These are phyloP conservation scores for Dioscorea zingiberensis DNA, from an alignment of 106 monocot species.

Conservation along the genomic window DNA sequence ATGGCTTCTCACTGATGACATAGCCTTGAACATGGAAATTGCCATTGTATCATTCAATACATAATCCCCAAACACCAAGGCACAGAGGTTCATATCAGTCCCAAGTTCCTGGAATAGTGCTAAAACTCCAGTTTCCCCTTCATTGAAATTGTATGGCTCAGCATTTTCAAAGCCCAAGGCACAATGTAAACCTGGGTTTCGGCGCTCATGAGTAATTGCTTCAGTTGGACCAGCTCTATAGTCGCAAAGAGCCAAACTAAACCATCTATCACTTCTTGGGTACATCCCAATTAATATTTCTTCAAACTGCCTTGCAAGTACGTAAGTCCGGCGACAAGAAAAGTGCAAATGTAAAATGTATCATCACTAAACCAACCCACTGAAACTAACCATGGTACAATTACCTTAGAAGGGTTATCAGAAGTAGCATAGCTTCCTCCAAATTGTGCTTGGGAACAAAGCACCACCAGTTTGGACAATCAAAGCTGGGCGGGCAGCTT, in stretches of 20 bases:
- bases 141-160: conserved; percentile 61
- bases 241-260: conserved; percentile 74
- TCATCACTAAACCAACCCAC: conserved; percentile 88
- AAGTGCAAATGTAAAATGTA: conserved; percentile 88
- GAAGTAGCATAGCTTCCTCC: conserved; percentile 83
- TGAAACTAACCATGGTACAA: conserved; percentile 63
- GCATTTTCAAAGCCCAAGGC: conserved; percentile 74
- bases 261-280: conserved; percentile 77
- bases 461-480: conserved; percentile 72
- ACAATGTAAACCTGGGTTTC: conserved; percentile 60
- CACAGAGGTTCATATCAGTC: too few relatives aligned
- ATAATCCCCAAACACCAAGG: too few relatives aligned
- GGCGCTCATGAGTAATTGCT: conserved; percentile 43
- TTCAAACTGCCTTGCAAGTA: conserved; percentile 68
- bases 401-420: conserved; percentile 79
- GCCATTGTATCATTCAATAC: too few relatives aligned
- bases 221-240: conserved; percentile 42
- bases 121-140: too few relatives aligned
- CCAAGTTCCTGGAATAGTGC: too few relatives aligned
- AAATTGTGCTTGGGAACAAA: conserved; percentile 81
- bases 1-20: too few relatives aligned
- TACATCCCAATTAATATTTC: conserved; percentile 77
- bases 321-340: conserved; percentile 55
- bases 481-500: conserved; percentile 57
- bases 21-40: too few relatives aligned